phyloP scores from a whole-genome alignment of 192 early-diverging fungal genomes.

The Coemansia sp. region DNA sequence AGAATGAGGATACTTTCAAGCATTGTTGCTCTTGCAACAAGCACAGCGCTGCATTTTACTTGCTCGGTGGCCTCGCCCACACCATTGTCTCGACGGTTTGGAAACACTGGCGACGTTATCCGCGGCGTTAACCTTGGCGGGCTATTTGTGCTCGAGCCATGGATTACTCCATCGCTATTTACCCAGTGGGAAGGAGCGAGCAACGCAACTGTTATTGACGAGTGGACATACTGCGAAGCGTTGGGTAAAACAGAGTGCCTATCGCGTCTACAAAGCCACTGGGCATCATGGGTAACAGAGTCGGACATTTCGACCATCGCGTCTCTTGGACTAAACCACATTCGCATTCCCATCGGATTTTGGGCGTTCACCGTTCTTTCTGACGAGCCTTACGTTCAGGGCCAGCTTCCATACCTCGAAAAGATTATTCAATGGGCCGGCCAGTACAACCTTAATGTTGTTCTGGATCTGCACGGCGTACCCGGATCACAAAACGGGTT shows the following conservation, averaged over 20 bases:
- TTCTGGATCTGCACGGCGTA: slow-evolving; percentile 63
- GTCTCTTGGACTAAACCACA: slow-evolving; percentile 53
- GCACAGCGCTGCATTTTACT: slow-evolving; percentile 8
- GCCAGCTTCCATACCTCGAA: slow-evolving; percentile 44
- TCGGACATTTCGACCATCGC: slow-evolving; percentile 55
- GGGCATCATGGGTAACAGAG: slow-evolving; percentile 62
- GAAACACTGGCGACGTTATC: slow-evolving; percentile 41
- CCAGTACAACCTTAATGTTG: slow-evolving; percentile 56
- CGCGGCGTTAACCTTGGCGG: slow-evolving; percentile 65
- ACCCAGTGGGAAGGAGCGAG: slow-evolving; percentile 42
- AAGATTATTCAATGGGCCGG: slow-evolving; percentile 47
- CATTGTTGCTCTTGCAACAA: slow-evolving; percentile 4
- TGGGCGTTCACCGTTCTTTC: slow-evolving; percentile 61
- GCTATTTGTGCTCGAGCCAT: slow-evolving; percentile 63
- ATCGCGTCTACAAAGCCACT: slow-evolving; percentile 47
- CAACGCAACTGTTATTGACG: slow-evolving; percentile 53
- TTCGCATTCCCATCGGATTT: slow-evolving; percentile 65
- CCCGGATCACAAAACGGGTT: slow-evolving; percentile 69
- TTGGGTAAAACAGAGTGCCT: slow-evolving; percentile 50
- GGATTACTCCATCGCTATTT: slow-evolving; percentile 60
- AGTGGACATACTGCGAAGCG: slow-evolving; percentile 60
- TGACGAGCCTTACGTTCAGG: slow-evolving; percentile 59
- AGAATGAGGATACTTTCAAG: slow-evolving; percentile 16
- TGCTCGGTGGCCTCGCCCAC: slow-evolving; percentile 15
- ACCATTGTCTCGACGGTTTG: slow-evolving; percentile 25